Conservation (phyloP, 495 filamentous ascomycete genomes). For the Podospora pseudocomata region DNA sequence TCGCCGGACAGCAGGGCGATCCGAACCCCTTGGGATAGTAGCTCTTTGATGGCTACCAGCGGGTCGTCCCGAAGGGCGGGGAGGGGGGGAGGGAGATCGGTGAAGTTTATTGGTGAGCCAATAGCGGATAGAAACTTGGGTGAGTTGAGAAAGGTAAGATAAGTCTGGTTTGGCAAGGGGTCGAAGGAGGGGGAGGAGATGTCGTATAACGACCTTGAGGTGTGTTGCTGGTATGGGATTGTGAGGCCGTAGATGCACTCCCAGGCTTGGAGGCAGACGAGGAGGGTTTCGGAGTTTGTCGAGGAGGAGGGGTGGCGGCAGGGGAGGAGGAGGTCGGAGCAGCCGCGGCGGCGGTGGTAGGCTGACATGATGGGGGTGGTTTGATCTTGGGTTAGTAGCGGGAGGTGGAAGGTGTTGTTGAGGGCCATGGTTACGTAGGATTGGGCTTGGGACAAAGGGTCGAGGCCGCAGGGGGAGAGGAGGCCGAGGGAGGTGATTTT, state of each 20-base stretch:
- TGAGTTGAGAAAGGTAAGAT: constrained; percentile 61
- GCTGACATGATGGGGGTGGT: constrained; percentile 7
- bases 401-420: constrained; percentile 73
- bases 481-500: constrained; percentile 56
- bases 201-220: constrained; percentile 55
- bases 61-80: constrained; percentile 48
- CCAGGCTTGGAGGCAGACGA: neutral
- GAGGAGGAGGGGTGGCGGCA: neutral
- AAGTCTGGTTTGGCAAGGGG: constrained; percentile 61
- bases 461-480: constrained; percentile 69
- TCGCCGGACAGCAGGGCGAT: constrained; percentile 67
- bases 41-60: constrained; percentile 47
- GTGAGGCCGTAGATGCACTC: constrained; percentile 7
- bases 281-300: neutral
- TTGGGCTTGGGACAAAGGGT: constrained; percentile 63
- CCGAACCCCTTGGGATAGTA: constrained; percentile 58
- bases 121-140: constrained; percentile 59
- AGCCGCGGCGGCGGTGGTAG: neutral
- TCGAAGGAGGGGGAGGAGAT: constrained; percentile 51
- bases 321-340: neutral
- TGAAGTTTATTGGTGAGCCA: constrained; percentile 65
- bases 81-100: constrained; percentile 49
- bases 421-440: constrained; percentile 65
- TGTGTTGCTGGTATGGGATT: constrained; percentile 46
- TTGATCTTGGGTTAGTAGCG: constrained; percentile 51